Conservation (phyloP, 345 rosid genomes). For the Passiflora organensis region DNA sequence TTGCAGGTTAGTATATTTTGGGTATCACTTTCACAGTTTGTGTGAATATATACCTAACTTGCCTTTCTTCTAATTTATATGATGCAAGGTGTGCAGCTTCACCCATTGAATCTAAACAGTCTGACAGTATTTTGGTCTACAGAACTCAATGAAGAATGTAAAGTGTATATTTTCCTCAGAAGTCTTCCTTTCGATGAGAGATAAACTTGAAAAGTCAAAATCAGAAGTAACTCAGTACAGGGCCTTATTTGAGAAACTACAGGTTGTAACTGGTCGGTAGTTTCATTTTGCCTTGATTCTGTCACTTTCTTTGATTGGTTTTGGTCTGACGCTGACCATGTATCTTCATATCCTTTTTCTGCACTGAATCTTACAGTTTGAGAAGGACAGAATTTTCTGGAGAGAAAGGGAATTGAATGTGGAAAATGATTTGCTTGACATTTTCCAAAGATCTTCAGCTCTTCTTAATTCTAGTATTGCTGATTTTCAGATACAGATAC, state of each 20-base stretch:
- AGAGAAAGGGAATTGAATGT: conserved; percentile 71
- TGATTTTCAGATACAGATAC: conserved; percentile 55
- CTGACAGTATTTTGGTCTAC: conserved; percentile 30
- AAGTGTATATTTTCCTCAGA: conserved; percentile 64
- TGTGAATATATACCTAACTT: conserved; percentile 7
- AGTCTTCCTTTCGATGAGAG: conserved; percentile 49
- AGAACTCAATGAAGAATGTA: conserved; percentile 69
- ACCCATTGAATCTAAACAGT: conserved; percentile 13
- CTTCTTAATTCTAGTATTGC: conserved; percentile 62
- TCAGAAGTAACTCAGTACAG: conserved; percentile 57
- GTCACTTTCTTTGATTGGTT: conserved; percentile 15
- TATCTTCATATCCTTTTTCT: conserved; percentile 1
- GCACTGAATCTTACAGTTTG: conserved; percentile 49
- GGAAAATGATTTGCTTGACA: conserved; percentile 68
- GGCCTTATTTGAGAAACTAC: conserved; percentile 78
- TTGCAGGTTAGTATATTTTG: conserved; percentile 51
- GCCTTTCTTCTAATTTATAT: conserved; percentile 7
- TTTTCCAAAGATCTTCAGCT: conserved; percentile 60
- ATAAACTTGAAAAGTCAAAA: conserved; percentile 73
- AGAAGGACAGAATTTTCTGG: conserved; percentile 82
- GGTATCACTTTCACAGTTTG: background rate
- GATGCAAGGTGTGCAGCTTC: conserved; percentile 19
- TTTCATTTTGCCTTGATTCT: conserved; percentile 36
- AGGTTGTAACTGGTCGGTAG: conserved; percentile 79
- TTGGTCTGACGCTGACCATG: conserved; percentile 33